These are phyloP conservation scores for Drosera capensis DNA, from an alignment of 148 eudicot genomes.

Conservation along the genomic window DNA sequence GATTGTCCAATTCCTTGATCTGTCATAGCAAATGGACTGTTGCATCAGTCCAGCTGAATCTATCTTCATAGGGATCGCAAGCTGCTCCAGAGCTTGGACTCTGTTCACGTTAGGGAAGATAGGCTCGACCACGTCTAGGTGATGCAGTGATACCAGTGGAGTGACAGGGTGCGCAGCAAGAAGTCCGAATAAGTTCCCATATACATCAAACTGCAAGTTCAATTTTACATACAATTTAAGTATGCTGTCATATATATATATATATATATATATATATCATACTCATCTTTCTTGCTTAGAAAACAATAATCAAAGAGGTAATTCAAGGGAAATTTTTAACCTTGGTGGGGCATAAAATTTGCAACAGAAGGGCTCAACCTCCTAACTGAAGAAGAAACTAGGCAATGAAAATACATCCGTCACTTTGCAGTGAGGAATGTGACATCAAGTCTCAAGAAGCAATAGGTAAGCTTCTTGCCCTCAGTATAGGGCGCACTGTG, in stretches of 20 bases:
- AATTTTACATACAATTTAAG: constrained; percentile 9
- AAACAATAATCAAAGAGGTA: too few species aligned
- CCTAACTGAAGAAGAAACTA: too few species aligned
- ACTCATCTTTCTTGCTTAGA: constrained; percentile 11
- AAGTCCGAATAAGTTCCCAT: constrained; percentile 80
- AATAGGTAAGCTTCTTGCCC: too few species aligned
- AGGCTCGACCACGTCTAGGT: constrained; percentile 87
- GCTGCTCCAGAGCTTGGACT: constrained; percentile 40
- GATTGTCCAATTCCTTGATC: constrained; percentile 47
- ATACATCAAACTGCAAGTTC: constrained; percentile 59
- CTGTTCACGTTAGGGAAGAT: constrained; percentile 66
- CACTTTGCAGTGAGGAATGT: too few species aligned
- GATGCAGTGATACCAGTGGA: constrained; percentile 71
- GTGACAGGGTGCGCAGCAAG: constrained; percentile 84
- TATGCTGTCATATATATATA: too few species aligned
- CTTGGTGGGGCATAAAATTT: too few species aligned
- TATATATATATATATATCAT: too few species aligned
- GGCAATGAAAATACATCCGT: too few species aligned
- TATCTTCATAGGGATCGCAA: constrained; percentile 46
- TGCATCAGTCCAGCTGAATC: constrained; percentile 83
- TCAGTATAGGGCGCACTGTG: too few species aligned
- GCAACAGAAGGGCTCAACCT: too few species aligned
- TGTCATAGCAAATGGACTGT: constrained; percentile 75
- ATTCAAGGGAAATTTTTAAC: too few species aligned
- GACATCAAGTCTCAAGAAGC: too few species aligned